Conservation (phyloP, 2,329 filamentous ascomycete genomes). For the Colletotrichum liaoningense region DNA sequence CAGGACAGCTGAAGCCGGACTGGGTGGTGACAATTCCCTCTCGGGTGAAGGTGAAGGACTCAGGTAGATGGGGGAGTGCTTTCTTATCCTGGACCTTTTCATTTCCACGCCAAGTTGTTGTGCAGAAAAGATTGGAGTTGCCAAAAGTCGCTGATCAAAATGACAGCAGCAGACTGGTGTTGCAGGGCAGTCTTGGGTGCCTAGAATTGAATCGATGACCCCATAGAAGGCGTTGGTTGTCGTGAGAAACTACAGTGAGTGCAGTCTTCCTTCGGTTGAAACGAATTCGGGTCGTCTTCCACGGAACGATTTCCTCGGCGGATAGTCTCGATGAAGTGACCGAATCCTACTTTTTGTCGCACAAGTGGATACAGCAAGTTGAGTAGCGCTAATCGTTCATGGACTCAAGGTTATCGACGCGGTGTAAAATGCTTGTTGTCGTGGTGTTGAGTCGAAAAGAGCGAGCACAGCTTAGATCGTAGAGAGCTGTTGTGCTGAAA, state of each 20-base stretch:
- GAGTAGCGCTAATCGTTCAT: not conserved
- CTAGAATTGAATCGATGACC: constrained; percentile 5
- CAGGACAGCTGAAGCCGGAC: constrained; percentile 57
- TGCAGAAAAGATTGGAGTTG: not conserved
- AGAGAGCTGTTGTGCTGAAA: not conserved
- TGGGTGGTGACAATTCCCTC: constrained; percentile 54
- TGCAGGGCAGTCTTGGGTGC: not conserved
- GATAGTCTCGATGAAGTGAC: not conserved
- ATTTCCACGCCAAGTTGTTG: constrained; percentile 46
- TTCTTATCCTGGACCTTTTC: constrained; percentile 59
- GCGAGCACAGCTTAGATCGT: not conserved
- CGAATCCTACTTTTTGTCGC: not conserved
- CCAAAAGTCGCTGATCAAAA: constrained; percentile 1
- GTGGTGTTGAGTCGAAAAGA: not conserved
- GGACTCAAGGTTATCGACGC: not conserved
- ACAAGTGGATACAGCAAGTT: not conserved
- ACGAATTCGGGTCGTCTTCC: not conserved
- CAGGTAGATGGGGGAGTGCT: constrained; percentile 56
- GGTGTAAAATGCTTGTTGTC: not conserved
- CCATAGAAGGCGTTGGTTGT: constrained; percentile 6
- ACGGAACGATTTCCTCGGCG: not conserved
- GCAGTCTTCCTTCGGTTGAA: not conserved
- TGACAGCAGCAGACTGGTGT: not conserved
- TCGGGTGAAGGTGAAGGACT: constrained; percentile 52
- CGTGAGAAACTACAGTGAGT: not conserved